A percentile compares a stretch with the other conserved stretches of the same genome.
Evolutionary conservation across 2,329 filamentous ascomycete genomes (phyloP).

Genomic region (Arthrinium phaeospermum): DNA sequence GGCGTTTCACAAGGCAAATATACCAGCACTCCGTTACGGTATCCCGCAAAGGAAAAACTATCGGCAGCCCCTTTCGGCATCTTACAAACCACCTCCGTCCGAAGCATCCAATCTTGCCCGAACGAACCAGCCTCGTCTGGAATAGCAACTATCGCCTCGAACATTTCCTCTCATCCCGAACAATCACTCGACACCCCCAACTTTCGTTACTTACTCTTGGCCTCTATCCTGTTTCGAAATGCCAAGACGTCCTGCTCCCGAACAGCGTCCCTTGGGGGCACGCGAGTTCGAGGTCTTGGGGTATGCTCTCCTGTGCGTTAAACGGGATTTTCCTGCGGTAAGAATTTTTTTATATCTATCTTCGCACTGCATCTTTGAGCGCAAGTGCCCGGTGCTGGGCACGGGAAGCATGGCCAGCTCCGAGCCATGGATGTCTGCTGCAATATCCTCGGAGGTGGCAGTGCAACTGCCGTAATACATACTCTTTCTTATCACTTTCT

Average conservation of each 20-base stretch:
- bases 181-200: background rate
- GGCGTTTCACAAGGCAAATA: no score
- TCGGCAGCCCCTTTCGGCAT: no score
- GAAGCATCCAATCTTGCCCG: no score
- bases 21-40: no score
- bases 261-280: background rate
- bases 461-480: background rate
- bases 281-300: background rate
- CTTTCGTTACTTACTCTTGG: no score
- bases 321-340: background rate
- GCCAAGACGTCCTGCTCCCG: background rate
- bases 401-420: background rate
- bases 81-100: no score
- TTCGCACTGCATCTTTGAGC: background rate
- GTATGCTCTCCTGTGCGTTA: background rate
- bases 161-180: background rate
- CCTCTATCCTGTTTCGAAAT: background rate
- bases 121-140: no score
- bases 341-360: background rate
- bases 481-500: background rate
- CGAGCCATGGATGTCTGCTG: background rate
- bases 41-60: no score
- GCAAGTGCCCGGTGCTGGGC: background rate
- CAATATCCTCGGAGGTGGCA: background rate
- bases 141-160: no score